Evolutionary conservation across 306 rosid species (phyloP).

Genomic region (Gastrolobium villosum): DNA sequence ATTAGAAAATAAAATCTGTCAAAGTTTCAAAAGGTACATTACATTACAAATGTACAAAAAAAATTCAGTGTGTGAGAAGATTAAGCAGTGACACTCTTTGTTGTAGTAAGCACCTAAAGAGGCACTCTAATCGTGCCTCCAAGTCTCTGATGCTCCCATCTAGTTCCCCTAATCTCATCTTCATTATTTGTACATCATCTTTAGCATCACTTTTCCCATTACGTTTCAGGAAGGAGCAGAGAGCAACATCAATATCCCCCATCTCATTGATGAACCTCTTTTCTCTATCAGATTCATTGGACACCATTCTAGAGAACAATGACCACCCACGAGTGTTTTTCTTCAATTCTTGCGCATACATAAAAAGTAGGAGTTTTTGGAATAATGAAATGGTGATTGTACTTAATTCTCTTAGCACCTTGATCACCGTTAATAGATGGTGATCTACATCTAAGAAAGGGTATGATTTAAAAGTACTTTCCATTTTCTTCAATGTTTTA

Average conservation of each 20-base stretch:
- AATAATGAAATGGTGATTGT: constrained; percentile 47
- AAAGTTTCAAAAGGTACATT: not conserved
- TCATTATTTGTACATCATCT: constrained; percentile 33
- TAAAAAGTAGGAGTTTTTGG: constrained; percentile 40
- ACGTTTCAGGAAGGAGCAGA: constrained; percentile 28
- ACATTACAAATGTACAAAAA: constrained; percentile 3
- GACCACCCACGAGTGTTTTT: constrained; percentile 48
- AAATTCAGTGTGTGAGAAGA: constrained; percentile 45
- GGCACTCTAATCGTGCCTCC: constrained; percentile 47
- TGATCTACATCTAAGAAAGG: constrained; percentile 11
- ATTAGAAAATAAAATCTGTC: not conserved
- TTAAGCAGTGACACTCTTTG: constrained; percentile 59
- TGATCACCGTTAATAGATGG: constrained; percentile 29
- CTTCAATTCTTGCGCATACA: constrained; percentile 41
- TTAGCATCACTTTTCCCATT: constrained; percentile 15
- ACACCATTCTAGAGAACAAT: constrained; percentile 44
- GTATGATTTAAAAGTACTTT: constrained; percentile 33
- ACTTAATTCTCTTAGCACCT: constrained; percentile 52
- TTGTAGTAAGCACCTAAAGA: constrained; percentile 59
- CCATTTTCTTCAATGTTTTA: constrained; percentile 51
- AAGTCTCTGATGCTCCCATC: constrained; percentile 45
- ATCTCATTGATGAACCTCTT: constrained; percentile 38
- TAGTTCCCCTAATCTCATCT: constrained; percentile 44
- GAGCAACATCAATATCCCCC: constrained; percentile 43
- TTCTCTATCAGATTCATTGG: constrained; percentile 22